Evolutionary conservation across 192 early-diverging fungal species (phyloP).

Genomic region (Funneliformis mosseae): DNA sequence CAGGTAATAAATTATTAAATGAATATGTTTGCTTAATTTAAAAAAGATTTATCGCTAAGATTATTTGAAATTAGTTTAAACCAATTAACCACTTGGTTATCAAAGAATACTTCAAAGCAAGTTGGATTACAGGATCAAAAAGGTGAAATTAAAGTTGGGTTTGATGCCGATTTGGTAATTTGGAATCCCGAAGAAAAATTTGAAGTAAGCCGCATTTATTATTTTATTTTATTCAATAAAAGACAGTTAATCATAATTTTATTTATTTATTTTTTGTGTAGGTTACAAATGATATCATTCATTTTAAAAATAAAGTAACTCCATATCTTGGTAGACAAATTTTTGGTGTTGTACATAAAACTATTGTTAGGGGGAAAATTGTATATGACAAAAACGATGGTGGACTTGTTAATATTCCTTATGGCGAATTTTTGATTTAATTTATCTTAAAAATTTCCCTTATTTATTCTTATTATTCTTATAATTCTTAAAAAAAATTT

Average conservation of each 20-base stretch:
- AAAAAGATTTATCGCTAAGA: background rate
- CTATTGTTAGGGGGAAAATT: slow-evolving; percentile 67
- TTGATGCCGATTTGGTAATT: slow-evolving; percentile 79
- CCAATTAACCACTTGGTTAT: slow-evolving; percentile 65
- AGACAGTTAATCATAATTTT: background rate
- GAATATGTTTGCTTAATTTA: background rate
- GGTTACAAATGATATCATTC: slow-evolving; percentile 63
- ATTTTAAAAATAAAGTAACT: slow-evolving; percentile 82
- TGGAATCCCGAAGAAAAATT: slow-evolving; percentile 72
- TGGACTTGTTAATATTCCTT: slow-evolving; percentile 8
- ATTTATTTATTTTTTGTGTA: background rate
- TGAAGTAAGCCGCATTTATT: slow-evolving; percentile 14
- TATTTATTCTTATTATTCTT: background rate
- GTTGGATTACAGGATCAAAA: slow-evolving; percentile 63
- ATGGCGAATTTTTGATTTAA: slow-evolving; percentile 25
- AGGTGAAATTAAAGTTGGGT: slow-evolving; percentile 67
- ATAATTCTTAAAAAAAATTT: too few relatives aligned
- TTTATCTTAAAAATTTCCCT: background rate
- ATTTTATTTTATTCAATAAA: background rate
- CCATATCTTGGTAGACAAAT: slow-evolving; percentile 69
- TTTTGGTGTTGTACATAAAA: slow-evolving; percentile 68
- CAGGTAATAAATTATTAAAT: slow-evolving; percentile 33
- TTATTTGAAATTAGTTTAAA: slow-evolving; percentile 41
- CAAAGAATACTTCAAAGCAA: slow-evolving; percentile 65
- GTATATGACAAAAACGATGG: slow-evolving; percentile 41